phyloP scores from a whole-genome alignment of 257 asterid genomes.

The Buddleja alternifolia region DNA sequence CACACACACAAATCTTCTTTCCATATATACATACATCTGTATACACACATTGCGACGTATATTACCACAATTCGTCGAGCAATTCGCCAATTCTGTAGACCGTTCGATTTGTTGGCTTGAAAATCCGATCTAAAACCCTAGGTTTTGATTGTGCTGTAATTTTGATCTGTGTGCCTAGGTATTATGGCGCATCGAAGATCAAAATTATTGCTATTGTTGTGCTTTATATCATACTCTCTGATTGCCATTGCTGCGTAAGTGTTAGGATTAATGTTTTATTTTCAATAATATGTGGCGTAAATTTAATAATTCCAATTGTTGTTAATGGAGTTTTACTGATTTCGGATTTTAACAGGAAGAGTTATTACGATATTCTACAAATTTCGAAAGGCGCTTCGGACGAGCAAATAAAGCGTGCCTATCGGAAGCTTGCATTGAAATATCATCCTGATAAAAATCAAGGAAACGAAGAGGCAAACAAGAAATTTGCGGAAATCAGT shows the following conservation, averaged over 20 bases:
- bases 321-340: slow-evolving; percentile 20
- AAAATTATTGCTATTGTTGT: slow-evolving; percentile 51
- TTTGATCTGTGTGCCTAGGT: slow-evolving; percentile 52
- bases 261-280: not conserved
- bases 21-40: not conserved
- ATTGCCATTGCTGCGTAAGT: slow-evolving; percentile 87
- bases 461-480: slow-evolving; percentile 92
- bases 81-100: not conserved
- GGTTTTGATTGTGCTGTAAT: slow-evolving; percentile 22
- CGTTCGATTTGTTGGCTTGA: slow-evolving; percentile 16
- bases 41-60: slow-evolving; percentile 8
- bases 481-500: slow-evolving; percentile 89
- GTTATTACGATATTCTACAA: slow-evolving; percentile 82
- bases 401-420: slow-evolving; percentile 91
- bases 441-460: slow-evolving; percentile 93
- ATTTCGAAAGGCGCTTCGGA: slow-evolving; percentile 82
- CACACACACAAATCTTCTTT: slow-evolving; percentile 13
- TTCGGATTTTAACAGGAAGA: slow-evolving; percentile 56
- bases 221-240: slow-evolving; percentile 48
- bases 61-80: not conserved
- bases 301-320: not conserved
- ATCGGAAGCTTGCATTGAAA: slow-evolving; percentile 88
- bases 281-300: not conserved
- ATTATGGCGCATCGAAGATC: slow-evolving; percentile 78
- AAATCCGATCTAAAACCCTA: slow-evolving; percentile 46